These are phyloP conservation scores for Clavaria fumosa DNA, from an alignment of 768 basidiomycete genomes.

Conservation along the genomic window DNA sequence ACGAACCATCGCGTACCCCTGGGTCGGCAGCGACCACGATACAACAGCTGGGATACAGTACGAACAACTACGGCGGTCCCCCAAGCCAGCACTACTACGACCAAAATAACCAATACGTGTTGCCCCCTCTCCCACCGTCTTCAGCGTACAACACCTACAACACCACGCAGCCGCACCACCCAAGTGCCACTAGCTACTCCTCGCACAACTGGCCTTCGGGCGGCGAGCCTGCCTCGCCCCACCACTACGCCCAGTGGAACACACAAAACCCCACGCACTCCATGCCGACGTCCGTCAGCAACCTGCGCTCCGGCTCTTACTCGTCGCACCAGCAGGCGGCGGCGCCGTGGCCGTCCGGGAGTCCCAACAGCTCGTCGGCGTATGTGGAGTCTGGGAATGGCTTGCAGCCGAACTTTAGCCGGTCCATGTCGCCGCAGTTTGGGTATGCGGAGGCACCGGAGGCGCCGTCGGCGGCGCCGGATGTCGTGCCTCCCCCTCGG, in stretches of 20 bases:
- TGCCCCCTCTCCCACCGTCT: constrained; percentile 25
- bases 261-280: constrained; percentile 20
- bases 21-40: constrained; percentile 25
- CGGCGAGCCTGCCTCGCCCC: constrained; percentile 13
- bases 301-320: constrained; percentile 15
- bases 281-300: constrained; percentile 18
- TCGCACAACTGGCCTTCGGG: constrained; percentile 29
- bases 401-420: too few relatives aligned
- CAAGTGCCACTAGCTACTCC: constrained; percentile 22
- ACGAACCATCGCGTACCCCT: constrained; percentile 27
- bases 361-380: too few relatives aligned
- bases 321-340: neutral
- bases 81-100: constrained; percentile 28
- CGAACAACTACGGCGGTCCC: constrained; percentile 21
- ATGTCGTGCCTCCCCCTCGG: constrained; percentile 39
- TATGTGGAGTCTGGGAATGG: too few relatives aligned
- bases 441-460: constrained; percentile 21
- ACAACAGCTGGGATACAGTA: constrained; percentile 31
- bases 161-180: constrained; percentile 20
- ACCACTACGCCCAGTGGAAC: constrained; percentile 17
- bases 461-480: constrained; percentile 16
- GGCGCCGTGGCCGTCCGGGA: constrained; percentile 1
- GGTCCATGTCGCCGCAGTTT: constrained; percentile 23
- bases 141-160: constrained; percentile 20
- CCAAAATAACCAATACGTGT: constrained; percentile 21